Evolutionary conservation across 257 asterid species (phyloP).

Genomic region (Solanum rostratum): DNA sequence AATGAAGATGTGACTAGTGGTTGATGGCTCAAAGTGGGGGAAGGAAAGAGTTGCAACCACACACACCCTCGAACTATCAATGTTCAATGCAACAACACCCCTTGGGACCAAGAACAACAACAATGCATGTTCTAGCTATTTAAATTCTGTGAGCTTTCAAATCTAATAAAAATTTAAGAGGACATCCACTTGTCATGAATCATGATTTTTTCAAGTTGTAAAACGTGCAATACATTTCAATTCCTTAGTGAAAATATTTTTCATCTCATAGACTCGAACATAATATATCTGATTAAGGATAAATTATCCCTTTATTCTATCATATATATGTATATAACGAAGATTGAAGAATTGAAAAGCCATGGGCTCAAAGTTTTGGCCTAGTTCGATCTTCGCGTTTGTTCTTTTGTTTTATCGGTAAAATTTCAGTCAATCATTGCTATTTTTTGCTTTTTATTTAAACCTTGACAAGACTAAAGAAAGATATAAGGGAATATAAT

Average conservation of each 20-base stretch:
- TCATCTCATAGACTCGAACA: not conserved
- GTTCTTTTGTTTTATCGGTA: not conserved
- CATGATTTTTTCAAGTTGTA: not conserved
- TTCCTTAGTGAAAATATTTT: not conserved
- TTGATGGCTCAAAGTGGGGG: conserved; percentile 4
- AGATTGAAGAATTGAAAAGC: not conserved
- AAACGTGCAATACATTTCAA: not conserved
- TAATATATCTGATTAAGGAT: not conserved
- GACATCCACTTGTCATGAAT: not conserved
- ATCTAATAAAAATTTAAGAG: not conserved
- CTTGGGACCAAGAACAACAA: not conserved
- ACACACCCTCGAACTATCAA: conserved; percentile 6
- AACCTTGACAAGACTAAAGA: not conserved
- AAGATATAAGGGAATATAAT: not conserved
- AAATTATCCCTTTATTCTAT: not conserved
- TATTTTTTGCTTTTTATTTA: not conserved
- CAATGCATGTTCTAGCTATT: not conserved
- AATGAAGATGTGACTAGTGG: conserved; percentile 21
- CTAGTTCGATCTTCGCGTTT: not conserved
- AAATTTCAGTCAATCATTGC: not conserved
- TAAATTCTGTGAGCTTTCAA: not conserved
- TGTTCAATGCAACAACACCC: not conserved
- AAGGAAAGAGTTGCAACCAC: conserved; percentile 18
- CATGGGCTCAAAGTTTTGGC: not conserved
- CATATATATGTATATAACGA: not conserved